Evolutionary conservation across 495 filamentous ascomycete species (phyloP).

Genomic region (Neurospora discreta): DNA sequence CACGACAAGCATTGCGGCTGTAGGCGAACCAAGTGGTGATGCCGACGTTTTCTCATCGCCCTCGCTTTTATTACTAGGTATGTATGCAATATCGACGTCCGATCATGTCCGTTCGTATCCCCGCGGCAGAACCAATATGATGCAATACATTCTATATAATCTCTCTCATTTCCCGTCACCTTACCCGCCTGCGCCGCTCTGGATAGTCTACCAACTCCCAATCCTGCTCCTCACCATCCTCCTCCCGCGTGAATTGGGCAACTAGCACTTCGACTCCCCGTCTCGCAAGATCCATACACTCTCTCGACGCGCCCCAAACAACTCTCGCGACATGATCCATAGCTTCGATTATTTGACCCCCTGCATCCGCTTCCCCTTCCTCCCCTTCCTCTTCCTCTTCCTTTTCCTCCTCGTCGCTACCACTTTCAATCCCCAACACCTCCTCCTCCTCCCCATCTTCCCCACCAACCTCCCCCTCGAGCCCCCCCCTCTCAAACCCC

Average conservation of each 20-base stretch:
- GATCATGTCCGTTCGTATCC: too few relatives aligned
- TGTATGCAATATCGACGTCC: not conserved
- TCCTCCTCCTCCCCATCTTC: constrained; percentile 1
- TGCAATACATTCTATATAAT: not conserved
- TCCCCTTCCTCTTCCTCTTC: not conserved
- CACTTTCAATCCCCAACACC: constrained; percentile 3
- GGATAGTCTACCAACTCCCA: not conserved
- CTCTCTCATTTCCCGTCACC: not conserved
- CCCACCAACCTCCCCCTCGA: constrained; percentile 1
- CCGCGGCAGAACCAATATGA: too few relatives aligned
- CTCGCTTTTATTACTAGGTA: not conserved
- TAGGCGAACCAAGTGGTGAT: not conserved
- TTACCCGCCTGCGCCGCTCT: not conserved
- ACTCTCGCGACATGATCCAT: not conserved
- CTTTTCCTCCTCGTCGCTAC: not conserved
- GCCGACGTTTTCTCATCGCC: not conserved
- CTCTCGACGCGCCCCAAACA: not conserved
- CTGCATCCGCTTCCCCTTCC: not conserved
- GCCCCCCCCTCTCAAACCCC: not conserved
- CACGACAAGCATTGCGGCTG: not conserved
- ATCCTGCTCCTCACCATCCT: not conserved
- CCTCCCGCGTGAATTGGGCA: not conserved
- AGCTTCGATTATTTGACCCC: not conserved
- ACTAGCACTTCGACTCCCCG: not conserved
- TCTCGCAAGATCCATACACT: not conserved